Percentiles rank a stretch among this genome's conserved stretches.
Evolutionary conservation across 1,284 basidiomycete species (phyloP).

Genomic region (Phellopilus nigrolimitatus): DNA sequence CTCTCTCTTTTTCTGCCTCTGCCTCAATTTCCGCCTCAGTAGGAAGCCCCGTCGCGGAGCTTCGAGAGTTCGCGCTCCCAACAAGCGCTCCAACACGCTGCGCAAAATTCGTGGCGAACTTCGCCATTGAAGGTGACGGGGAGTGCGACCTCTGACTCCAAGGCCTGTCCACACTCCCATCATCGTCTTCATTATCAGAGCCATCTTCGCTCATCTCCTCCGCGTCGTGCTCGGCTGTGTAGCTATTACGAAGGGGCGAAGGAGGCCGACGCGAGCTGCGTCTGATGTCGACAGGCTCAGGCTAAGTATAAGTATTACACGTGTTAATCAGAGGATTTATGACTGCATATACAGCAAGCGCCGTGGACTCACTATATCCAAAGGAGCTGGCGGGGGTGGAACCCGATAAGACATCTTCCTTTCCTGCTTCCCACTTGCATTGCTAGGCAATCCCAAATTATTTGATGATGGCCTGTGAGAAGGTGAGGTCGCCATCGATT

Average conservation of each 20-base stretch:
- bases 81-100: slow-evolving; percentile 64
- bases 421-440: slow-evolving; percentile 8
- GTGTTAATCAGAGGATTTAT: background rate
- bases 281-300: slow-evolving; percentile 16
- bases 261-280: slow-evolving; percentile 16
- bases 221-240: slow-evolving; percentile 16
- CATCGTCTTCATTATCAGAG: slow-evolving; percentile 19
- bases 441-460: slow-evolving; percentile 9
- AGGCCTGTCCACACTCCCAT: slow-evolving; percentile 27
- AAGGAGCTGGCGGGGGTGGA: slow-evolving; percentile 17
- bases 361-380: slow-evolving; percentile 16
- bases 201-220: slow-evolving; percentile 21
- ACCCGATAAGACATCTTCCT: slow-evolving; percentile 15
- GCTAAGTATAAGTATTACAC: slow-evolving; percentile 6
- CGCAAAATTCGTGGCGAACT: slow-evolving; percentile 66
- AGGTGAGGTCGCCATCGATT: slow-evolving; percentile 6
- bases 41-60: slow-evolving; percentile 37
- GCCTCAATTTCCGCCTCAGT: slow-evolving; percentile 75
- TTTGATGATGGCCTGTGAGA: slow-evolving; percentile 10
- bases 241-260: slow-evolving; percentile 23
- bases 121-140: slow-evolving; percentile 60
- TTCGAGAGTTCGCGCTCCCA: slow-evolving; percentile 40
- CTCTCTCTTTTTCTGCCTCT: slow-evolving; percentile 69
- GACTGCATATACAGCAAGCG: background rate
- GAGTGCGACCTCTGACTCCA: slow-evolving; percentile 51